Base-by-base conservation (phyloP, 2,329 filamentous ascomycete genomes). In the Pestalotiopsis sp. region DNA sequence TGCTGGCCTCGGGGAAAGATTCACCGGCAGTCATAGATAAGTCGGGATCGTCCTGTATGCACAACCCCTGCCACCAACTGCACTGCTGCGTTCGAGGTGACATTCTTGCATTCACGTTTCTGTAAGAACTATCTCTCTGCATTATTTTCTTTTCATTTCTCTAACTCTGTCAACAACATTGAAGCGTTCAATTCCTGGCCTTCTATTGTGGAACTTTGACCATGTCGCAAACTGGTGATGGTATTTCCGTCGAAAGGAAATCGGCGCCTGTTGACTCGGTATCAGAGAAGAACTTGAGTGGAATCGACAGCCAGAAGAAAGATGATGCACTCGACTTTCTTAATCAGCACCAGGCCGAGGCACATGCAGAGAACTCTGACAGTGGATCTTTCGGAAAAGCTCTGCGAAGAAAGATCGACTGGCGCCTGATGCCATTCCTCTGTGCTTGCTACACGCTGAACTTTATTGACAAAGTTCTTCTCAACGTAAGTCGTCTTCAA, bases 401-500 rank as follows among this genome's bases (percentile, higher is more conserved):
- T 45, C 62, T 65, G 4, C n/a, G 62, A 2, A 36, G 38, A 52
- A 52, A 45, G n/a, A 65, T 65, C 23, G 62, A 65, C 25, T 45
- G 14, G 38, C n/a, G 62, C 13, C 27, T 65, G 40, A 65, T 56
- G 62, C 62, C 62, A 25, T 65, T 65, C 6, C 38, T 65, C 0
- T 65, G 62, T 20, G 40, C 41, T 14, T 65, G 62, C 41, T 65
- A 65, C 1, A 65, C 62, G 9, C 23, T 65, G 38, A 65, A 65
- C 41, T 65, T 49, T 36, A 36, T 65, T 31, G 62, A 65, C 62
- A 65, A 65, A 14, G 62, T 65, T 6, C 62, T 65, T 13, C 41
- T 65, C 17, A 65, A 65, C 20, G 62, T 65, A n/a, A 65, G 62
- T n/a, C 5, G 1, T 25, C 9, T 2, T 20, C 27, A 13, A 13